Percentiles rank a stretch among this genome's conserved stretches.
phyloP scores from a whole-genome alignment of 495 filamentous ascomycete genomes.

The Hypoxylon lienhwacheense region DNA sequence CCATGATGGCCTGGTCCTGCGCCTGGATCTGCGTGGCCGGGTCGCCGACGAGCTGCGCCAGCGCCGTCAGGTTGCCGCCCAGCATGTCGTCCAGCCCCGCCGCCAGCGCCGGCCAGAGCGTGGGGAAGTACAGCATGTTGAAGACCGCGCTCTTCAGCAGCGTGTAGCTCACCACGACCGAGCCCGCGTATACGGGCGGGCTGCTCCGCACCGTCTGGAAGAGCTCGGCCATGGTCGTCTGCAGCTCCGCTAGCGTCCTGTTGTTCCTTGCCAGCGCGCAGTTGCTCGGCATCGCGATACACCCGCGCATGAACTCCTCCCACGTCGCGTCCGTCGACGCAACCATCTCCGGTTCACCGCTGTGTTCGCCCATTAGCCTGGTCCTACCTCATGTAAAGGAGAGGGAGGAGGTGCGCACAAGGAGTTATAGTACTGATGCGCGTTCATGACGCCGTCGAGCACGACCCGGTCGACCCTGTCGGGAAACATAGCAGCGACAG shows the following conservation, averaged over 20 bases:
- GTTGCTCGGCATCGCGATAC: slow-evolving; percentile 28
- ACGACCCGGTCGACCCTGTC: slow-evolving; percentile 46
- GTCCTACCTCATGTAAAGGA: not conserved
- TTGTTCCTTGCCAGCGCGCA: slow-evolving; percentile 39
- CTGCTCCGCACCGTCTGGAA: slow-evolving; percentile 37
- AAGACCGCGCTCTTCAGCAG: slow-evolving; percentile 27
- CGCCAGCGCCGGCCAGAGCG: slow-evolving; percentile 4
- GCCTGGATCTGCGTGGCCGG: not conserved
- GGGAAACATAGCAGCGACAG: slow-evolving; percentile 49
- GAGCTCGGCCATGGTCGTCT: slow-evolving; percentile 30
- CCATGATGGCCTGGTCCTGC: slow-evolving; percentile 26
- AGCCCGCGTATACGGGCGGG: slow-evolving; percentile 30
- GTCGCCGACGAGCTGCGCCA: not conserved
- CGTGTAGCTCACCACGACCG: slow-evolving; percentile 33
- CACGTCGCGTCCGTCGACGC: slow-evolving; percentile 35
- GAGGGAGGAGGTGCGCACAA: slow-evolving; percentile 2
- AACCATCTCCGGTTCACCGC: slow-evolving; percentile 36
- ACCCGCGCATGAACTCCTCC: slow-evolving; percentile 39
- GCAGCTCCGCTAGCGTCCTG: slow-evolving; percentile 38
- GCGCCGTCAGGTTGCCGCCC: slow-evolving; percentile 1
- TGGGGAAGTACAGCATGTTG: slow-evolving; percentile 30
- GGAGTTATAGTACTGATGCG: slow-evolving; percentile 41
- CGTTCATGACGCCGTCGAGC: slow-evolving; percentile 48
- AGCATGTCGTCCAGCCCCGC: slow-evolving; percentile 13
- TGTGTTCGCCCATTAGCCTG: not conserved